Base-by-base conservation (phyloP, 768 basidiomycete genomes). In the Leccinum disarticulatum region DNA sequence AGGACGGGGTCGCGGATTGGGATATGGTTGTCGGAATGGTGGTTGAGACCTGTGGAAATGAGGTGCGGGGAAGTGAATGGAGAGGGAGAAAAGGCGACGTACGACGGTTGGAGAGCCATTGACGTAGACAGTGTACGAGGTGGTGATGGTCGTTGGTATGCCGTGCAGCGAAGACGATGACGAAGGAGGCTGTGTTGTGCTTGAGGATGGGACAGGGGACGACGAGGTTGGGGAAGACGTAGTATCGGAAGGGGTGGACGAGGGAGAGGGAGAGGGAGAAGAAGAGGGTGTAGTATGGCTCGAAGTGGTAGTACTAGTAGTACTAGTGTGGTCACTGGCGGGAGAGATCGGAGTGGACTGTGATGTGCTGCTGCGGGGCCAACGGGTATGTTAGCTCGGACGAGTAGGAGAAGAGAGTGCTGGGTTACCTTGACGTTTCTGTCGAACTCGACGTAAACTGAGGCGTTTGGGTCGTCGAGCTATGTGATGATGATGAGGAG, bases 21-120 rank as follows among this genome's bases (percentile, higher is more conserved):
- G 63, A 63, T 46, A 74, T 68, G 30, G 65, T 68, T 7, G 43
- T 69, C 11, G 71, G 67, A 6, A 66, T 55, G 0, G 55, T 4
- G 3, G 62, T 65, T 19, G 50, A 19, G 4, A 57, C 57, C 71
- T 74, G 56, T 36, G 25, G 4, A 6, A n/a, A 6, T 13, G 33
- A 15, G 25, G 43, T 36, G n/a, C 25, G 19, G 27, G 27, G 56
- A 46, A 17, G n/a, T 3, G 35, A 14, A 28, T 7, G 48, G 3
- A 14, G 6, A 14, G 5, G 0, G 10, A 13, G 27, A 30, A 38
- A 22, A 3, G 54, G 54, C 9, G 8, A 68, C 73, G 28, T 54
- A 73, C 71, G 41, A 54, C 3, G n/a, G 64, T 8, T 52, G 30
- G 17, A 7, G 63, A 51, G 56, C 68, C 63, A 46, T 57, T 53